Conservation (phyloP, 805 yeast species). For the Barnettozyma botsteinii region DNA sequence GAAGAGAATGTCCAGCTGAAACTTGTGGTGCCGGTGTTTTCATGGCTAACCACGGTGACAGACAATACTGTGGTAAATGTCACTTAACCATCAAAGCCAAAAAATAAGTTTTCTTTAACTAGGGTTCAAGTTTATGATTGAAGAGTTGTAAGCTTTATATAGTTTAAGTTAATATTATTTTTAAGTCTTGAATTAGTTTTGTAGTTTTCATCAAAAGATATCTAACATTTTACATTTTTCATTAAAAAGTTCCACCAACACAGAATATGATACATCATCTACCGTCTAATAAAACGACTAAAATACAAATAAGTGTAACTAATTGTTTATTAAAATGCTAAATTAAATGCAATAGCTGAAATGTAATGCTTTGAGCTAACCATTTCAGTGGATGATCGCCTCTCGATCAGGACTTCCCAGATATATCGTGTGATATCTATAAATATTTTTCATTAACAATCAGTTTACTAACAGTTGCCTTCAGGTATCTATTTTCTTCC, state of each 20-base stretch:
- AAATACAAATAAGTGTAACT: too few relatives aligned
- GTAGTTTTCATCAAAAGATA: not conserved
- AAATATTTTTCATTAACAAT: constrained; percentile 13
- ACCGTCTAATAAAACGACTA: too few relatives aligned
- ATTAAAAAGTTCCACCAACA: too few relatives aligned
- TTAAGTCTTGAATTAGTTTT: not conserved
- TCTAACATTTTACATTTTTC: not conserved
- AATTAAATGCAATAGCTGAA: too few relatives aligned
- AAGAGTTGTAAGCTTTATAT: not conserved
- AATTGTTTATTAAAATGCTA: too few relatives aligned
- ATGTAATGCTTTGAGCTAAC: too few relatives aligned
- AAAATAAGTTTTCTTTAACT: constrained; percentile 24
- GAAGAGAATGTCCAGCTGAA: constrained; percentile 93
- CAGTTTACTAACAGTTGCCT: constrained; percentile 21
- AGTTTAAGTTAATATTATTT: constrained; percentile 1
- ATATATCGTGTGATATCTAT: too few relatives aligned
- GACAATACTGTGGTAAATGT: constrained; percentile 99
- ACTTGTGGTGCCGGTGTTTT: constrained; percentile 98
- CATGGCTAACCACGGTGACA: constrained; percentile 97
- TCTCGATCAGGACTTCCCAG: too few relatives aligned
- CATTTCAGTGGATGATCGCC: too few relatives aligned
- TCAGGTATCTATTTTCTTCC: constrained; percentile 33
- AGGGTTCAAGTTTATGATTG: not conserved
- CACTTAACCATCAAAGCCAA: constrained; percentile 78
- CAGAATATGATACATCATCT: too few relatives aligned